Conservation (phyloP, 345 rosid genomes). For the Heritiera fomes region DNA sequence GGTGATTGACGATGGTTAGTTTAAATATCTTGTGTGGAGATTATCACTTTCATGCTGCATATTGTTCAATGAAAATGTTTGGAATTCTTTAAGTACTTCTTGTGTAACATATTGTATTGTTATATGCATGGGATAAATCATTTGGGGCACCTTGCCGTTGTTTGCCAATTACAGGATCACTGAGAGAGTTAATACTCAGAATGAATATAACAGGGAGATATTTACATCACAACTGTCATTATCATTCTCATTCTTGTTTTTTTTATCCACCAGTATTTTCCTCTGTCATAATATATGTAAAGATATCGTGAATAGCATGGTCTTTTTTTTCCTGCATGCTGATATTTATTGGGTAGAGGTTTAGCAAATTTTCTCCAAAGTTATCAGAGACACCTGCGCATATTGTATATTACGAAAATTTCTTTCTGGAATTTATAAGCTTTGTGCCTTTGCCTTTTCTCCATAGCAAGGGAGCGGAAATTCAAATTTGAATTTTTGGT, state of each 20-base stretch:
- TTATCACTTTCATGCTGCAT: neutral
- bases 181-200: neutral
- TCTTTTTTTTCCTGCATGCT: neutral
- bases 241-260: neutral
- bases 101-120: neutral
- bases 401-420: neutral
- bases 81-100: neutral
- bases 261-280: neutral
- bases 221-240: neutral
- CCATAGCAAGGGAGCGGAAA: neutral
- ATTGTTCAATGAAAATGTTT: neutral
- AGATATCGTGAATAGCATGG: neutral
- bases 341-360: neutral
- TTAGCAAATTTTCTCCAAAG: neutral
- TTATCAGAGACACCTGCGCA: neutral
- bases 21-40: neutral
- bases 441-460: too few relatives aligned
- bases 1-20: neutral
- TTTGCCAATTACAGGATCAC: neutral
- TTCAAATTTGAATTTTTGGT: neutral
- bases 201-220: neutral
- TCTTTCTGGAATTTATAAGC: neutral
- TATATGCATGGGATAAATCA: neutral
- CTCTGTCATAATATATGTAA: neutral
- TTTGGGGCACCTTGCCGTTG: neutral